A percentile compares a stretch with the other conserved stretches of the same genome.
Evolutionary conservation across 2,329 filamentous ascomycete species (phyloP).

Genomic region (Colletotrichum sp.): DNA sequence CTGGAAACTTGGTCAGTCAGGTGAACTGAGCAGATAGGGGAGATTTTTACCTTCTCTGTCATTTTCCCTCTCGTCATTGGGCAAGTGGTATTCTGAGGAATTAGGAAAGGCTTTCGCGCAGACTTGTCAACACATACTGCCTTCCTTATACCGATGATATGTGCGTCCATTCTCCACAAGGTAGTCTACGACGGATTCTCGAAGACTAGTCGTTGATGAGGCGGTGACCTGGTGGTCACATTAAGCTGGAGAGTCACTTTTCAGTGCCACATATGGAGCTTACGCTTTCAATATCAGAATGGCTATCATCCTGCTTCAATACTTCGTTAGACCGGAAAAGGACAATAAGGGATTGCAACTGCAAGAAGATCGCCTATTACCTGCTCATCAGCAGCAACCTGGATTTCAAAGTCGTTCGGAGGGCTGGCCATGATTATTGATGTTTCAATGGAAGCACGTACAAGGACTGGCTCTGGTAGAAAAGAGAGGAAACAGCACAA

Average conservation of each 20-base stretch:
- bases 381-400: not conserved
- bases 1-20: too few species aligned
- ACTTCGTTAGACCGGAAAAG: too few species aligned
- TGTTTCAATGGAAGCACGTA: not conserved
- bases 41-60: too few species aligned
- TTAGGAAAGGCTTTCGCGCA: too few species aligned
- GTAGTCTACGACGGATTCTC: not conserved
- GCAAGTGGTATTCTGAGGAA: not conserved
- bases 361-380: not conserved
- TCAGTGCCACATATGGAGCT: too few species aligned
- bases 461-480: too few species aligned
- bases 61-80: not conserved
- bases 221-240: not conserved
- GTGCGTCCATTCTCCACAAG: not conserved
- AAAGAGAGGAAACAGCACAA: too few species aligned
- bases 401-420: not conserved
- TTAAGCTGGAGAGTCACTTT: too few species aligned
- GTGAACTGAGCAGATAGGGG: too few species aligned
- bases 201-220: not conserved
- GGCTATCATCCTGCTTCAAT: too few species aligned
- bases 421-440: not conserved
- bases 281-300: not conserved
- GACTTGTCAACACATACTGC: too few species aligned
- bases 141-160: not conserved
- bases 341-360: too few species aligned